Percentiles rank a stretch among this genome's conserved stretches.
phyloP scores from a whole-genome alignment of 768 basidiomycete genomes.

The Tulasnella sp. region DNA sequence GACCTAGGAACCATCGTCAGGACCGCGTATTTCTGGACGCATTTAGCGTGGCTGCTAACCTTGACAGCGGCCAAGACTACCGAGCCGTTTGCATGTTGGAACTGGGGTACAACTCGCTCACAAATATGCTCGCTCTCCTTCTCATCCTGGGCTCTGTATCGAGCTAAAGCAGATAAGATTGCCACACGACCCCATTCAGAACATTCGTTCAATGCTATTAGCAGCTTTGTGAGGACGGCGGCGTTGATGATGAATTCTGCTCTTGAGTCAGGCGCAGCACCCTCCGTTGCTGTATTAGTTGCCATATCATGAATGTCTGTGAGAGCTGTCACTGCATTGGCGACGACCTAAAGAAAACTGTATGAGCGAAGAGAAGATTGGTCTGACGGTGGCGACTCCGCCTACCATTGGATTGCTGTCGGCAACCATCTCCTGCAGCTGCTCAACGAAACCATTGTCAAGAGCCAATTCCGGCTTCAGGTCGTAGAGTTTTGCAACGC shows the following conservation, averaged over 20 bases:
- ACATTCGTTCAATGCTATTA: slow-evolving; percentile 96
- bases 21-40: background rate
- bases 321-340: slow-evolving; percentile 92
- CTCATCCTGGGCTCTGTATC: slow-evolving; percentile 82
- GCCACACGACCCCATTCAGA: slow-evolving; percentile 99
- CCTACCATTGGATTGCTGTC: slow-evolving; percentile 96
- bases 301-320: slow-evolving; percentile 84
- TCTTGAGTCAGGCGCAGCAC: slow-evolving; percentile 42
- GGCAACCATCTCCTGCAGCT: slow-evolving; percentile 87
- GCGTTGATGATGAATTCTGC: slow-evolving; percentile 84
- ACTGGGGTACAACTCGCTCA: slow-evolving; percentile 96
- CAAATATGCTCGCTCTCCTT: slow-evolving; percentile 99
- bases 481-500: slow-evolving; percentile 97
- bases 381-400: slow-evolving; percentile 27
- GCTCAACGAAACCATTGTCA: slow-evolving; percentile 91
- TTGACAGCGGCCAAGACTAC: slow-evolving; percentile 97
- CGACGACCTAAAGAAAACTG: slow-evolving; percentile 72
- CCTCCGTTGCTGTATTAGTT: slow-evolving; percentile 33
- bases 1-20: slow-evolving; percentile 55
- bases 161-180: slow-evolving; percentile 80
- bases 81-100: slow-evolving; percentile 95
- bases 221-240: slow-evolving; percentile 79
- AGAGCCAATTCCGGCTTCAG: slow-evolving; percentile 93
- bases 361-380: background rate
- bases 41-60: slow-evolving; percentile 49